These are phyloP conservation scores for Filobasidium uniguttulatum DNA, from an alignment of 1,284 basidiomycete species.

Conservation along the genomic window DNA sequence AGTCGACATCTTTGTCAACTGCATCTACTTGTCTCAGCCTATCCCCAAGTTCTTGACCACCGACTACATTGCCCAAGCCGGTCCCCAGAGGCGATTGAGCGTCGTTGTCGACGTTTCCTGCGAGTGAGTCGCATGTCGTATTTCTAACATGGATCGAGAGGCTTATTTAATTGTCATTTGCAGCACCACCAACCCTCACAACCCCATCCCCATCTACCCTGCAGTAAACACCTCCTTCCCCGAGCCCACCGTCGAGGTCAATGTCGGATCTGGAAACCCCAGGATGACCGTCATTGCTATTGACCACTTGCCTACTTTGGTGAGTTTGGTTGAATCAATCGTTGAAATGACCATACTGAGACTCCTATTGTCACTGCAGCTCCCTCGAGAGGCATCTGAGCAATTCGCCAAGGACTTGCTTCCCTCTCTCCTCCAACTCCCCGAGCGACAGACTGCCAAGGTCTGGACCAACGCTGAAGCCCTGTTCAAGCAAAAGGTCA, in stretches of 20 bases:
- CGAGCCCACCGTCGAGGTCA: slow-evolving; percentile 79
- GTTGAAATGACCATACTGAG: neutral
- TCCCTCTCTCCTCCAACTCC: slow-evolving; percentile 70
- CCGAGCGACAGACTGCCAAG: slow-evolving; percentile 49
- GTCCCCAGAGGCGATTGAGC: slow-evolving; percentile 53
- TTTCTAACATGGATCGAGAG: neutral
- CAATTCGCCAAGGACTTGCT: slow-evolving; percentile 86
- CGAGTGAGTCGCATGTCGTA: slow-evolving; percentile 49
- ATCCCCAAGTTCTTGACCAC: slow-evolving; percentile 80
- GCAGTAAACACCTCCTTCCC: slow-evolving; percentile 89
- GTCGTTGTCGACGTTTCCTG: slow-evolving; percentile 97
- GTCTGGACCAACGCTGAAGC: slow-evolving; percentile 87
- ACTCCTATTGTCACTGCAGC: slow-evolving; percentile 20
- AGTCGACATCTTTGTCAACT: slow-evolving; percentile 98
- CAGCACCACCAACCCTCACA: slow-evolving; percentile 90
- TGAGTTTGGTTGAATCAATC: slow-evolving; percentile 15
- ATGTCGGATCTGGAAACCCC: slow-evolving; percentile 53
- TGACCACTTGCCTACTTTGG: slow-evolving; percentile 88
- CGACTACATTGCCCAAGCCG: slow-evolving; percentile 61
- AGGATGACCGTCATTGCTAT: slow-evolving; percentile 82
- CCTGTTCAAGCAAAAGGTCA: slow-evolving; percentile 67
- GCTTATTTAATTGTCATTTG: neutral
- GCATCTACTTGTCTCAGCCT: slow-evolving; percentile 84
- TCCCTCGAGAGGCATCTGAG: slow-evolving; percentile 92
- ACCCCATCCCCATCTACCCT: slow-evolving; percentile 87